Conservation (phyloP, 805 yeast species). For the Cyberlindnera mycetangii region DNA sequence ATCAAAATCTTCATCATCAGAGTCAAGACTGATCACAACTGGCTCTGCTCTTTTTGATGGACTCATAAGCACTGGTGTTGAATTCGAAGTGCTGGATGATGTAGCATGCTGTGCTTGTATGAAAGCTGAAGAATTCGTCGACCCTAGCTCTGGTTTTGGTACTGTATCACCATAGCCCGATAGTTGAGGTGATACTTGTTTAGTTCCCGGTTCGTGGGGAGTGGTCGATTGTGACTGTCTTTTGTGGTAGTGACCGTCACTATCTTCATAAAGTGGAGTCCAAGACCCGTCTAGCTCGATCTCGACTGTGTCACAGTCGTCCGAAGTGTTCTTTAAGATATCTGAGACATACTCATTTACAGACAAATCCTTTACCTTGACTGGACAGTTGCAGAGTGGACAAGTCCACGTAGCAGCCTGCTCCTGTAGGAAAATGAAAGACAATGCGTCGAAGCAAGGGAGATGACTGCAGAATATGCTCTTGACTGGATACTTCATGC, state of each 20-base stretch:
- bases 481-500: conserved; percentile 70
- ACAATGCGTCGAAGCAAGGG: conserved; percentile 82
- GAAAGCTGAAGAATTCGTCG: neutral
- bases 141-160: neutral
- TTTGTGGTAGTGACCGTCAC: conserved; percentile 19
- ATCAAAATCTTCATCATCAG: conserved; percentile 19
- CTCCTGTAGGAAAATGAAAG: conserved; percentile 69
- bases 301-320: conserved; percentile 61
- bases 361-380: conserved; percentile 57
- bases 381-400: conserved; percentile 65
- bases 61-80: too few species aligned
- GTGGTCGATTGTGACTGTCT: neutral
- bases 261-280: conserved; percentile 39
- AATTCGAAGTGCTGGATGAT: neutral
- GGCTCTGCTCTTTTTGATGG: conserved; percentile 5
- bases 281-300: conserved; percentile 74
- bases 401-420: conserved; percentile 87
- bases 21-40: conserved; percentile 19
- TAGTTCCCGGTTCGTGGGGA: neutral
- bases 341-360: conserved; percentile 72
- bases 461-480: conserved; percentile 73
- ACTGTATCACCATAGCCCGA: neutral
- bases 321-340: conserved; percentile 51
- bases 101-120: neutral
- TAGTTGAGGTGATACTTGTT: neutral